Evolutionary conservation across 1,139 yeast species (phyloP).

Genomic region (Suhomyces choctaworum): DNA sequence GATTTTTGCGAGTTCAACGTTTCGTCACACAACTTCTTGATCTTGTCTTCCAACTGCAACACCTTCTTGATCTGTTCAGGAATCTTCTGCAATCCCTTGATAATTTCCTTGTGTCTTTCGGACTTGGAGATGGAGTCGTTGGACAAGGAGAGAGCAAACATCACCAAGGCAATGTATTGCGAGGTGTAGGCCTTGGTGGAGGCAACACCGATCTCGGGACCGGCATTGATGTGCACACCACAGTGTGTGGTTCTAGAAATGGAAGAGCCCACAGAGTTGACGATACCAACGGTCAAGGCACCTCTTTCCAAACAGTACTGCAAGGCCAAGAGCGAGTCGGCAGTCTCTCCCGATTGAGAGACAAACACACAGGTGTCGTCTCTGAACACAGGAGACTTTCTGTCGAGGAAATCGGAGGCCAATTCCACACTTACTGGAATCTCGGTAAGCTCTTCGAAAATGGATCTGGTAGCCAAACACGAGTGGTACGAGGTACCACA

Average conservation of each 20-base stretch:
- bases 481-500: conserved; percentile 99
- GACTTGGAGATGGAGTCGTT: conserved; percentile 83
- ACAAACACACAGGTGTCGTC: conserved; percentile 98
- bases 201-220: conserved; percentile 99
- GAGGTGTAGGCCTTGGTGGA: conserved; percentile 99
- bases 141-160: conserved; percentile 92
- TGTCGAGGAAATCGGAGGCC: conserved; percentile 96
- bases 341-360: conserved; percentile 98
- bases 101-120: conserved; percentile 79
- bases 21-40: conserved; percentile 72
- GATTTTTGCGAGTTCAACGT: conserved; percentile 81
- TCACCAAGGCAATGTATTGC: conserved; percentile 93
- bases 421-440: conserved; percentile 95
- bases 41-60: conserved; percentile 67
- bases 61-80: conserved; percentile 85
- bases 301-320: conserved; percentile 97
- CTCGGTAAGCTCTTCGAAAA: conserved; percentile 94
- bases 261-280: conserved; percentile 89
- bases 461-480: conserved; percentile 93
- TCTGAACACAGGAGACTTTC: conserved; percentile 94
- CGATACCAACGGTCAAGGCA: conserved; percentile 96
- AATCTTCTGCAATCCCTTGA: conserved; percentile 79
- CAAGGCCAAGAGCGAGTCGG: conserved; percentile 95
- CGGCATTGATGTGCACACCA: conserved; percentile 99
- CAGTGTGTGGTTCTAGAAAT: conserved; percentile 96